Evolutionary conservation across 1,284 basidiomycete species (phyloP).

Genomic region (Coniophora puteana): DNA sequence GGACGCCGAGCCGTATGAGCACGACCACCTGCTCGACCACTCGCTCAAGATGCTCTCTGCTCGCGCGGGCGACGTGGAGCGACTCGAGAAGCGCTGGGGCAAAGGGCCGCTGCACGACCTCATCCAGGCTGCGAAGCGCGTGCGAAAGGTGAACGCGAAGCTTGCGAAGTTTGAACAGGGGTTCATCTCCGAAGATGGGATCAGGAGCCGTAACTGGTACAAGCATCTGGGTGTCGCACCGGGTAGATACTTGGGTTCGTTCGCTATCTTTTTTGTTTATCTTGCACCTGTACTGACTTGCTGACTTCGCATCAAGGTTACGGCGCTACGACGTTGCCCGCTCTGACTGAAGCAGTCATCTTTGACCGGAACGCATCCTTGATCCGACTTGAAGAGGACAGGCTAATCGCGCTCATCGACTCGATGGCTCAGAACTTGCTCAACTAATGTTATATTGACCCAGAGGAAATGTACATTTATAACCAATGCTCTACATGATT

Average conservation of each 20-base stretch:
- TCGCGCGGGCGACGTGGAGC: constrained; percentile 1
- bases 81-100: constrained; percentile 1
- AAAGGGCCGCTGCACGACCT: constrained; percentile 33
- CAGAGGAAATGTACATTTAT: neutral
- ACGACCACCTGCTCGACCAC: constrained; percentile 14
- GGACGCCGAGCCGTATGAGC: constrained; percentile 17
- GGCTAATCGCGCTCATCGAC: constrained; percentile 55
- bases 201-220: constrained; percentile 84
- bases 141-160: constrained; percentile 68
- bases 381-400: constrained; percentile 62
- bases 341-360: constrained; percentile 75
- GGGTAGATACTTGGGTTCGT: constrained; percentile 85
- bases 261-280: constrained; percentile 18
- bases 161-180: constrained; percentile 78
- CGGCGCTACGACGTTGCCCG: constrained; percentile 84
- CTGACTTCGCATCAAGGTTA: constrained; percentile 51
- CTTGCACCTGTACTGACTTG: constrained; percentile 1
- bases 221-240: constrained; percentile 86
- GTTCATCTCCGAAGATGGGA: constrained; percentile 78
- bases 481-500: neutral
- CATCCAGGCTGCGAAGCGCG: constrained; percentile 57
- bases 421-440: constrained; percentile 43
- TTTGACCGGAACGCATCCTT: constrained; percentile 62
- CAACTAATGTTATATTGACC: neutral
- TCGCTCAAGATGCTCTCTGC: constrained; percentile 4